Evolutionary conservation across 2,329 filamentous ascomycete species (phyloP), one percentile per base, ranked within the genome.

Genomic region (Camptophora hylomeconis): DNA sequence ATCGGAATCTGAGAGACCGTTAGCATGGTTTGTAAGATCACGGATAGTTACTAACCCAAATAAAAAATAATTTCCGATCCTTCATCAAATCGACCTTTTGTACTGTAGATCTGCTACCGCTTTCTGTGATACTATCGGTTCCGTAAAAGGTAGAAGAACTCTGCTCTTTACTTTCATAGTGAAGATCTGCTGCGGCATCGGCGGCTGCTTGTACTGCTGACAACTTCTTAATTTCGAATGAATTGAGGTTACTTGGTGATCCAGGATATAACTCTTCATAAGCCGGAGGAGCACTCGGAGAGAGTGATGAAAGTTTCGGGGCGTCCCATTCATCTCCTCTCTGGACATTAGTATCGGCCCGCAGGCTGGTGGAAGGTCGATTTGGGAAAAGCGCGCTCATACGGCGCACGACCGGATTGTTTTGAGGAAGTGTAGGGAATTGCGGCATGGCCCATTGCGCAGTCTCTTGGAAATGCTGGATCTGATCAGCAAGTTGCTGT

Each of bases 211-310:
- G 51, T 8, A 61, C 28, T 21, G 57, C 42, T n/a, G 52, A 56
- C 7, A 48, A 49, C 31, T 59, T 59, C 33, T 63, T 61, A 5
- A 58, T 43, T 16, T 55, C 55, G 20, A 45, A 49, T 24, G 60
- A 56, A 24, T 48, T 51, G 31, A 49, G 51, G 13, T 42, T 42
- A 17, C 50, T 50, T 14, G 54, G 48, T 21, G 51, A 49, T 4
- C 59, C 57, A 2, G 79, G 80, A 49, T 74, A 89, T 16, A 89
- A 69, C 26, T 86, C 81, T 30, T 84, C 75, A 40, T 89, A 89
- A 0, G 81, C 70, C 7, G 81, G 81, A 6, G 80, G 80, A 17
- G 69, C 61, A 3, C 63, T 58, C 7, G 69, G 54, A 20, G 56
- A 57, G 12, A 54, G 58, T 10, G 57, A 44, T 20, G 54, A 51